Conservation (phyloP, 75 land plant genomes). For the Larix kaempferi region DNA sequence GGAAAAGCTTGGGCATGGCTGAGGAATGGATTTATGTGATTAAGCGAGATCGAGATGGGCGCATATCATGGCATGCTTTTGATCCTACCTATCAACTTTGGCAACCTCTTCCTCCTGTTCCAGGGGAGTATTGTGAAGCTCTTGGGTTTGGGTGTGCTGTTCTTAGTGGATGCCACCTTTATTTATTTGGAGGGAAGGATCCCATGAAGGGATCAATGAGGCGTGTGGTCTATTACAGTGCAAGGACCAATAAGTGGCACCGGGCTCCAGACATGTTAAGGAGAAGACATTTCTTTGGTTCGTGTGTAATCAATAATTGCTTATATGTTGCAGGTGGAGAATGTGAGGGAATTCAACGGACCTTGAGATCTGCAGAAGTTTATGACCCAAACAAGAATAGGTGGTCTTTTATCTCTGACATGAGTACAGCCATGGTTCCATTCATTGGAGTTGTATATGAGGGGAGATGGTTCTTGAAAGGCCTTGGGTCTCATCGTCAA, state of each 20-base stretch:
- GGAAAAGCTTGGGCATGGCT: slow-evolving; percentile 59
- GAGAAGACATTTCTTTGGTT: slow-evolving; percentile 69
- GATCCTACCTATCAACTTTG: slow-evolving; percentile 69
- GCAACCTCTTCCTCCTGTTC: slow-evolving; percentile 75
- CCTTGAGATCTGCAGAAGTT: slow-evolving; percentile 66
- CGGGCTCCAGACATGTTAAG: slow-evolving; percentile 73
- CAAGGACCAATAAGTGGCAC: slow-evolving; percentile 76
- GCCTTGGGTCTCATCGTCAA: slow-evolving; percentile 61
- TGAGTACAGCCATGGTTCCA: slow-evolving; percentile 80
- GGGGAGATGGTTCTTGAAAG: slow-evolving; percentile 71
- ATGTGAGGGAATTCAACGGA: slow-evolving; percentile 65
- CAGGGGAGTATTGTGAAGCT: slow-evolving; percentile 64
- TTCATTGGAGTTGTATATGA: slow-evolving; percentile 68
- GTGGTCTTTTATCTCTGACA: slow-evolving; percentile 63
- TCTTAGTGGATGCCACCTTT: slow-evolving; percentile 70
- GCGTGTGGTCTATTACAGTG: slow-evolving; percentile 66
- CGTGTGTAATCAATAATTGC: slow-evolving; percentile 75
- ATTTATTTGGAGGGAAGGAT: slow-evolving; percentile 75
- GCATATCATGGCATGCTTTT: slow-evolving; percentile 75
- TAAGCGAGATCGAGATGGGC: slow-evolving; percentile 66
- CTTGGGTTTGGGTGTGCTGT: slow-evolving; percentile 79
- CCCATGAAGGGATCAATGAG: slow-evolving; percentile 68
- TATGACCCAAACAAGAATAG: slow-evolving; percentile 73
- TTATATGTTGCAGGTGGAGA: slow-evolving; percentile 79
- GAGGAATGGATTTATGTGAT: slow-evolving; percentile 79